Percentiles rank a stretch among this genome's conserved stretches.
Evolutionary conservation across 257 asterid species (phyloP).

Genomic region (Fraxinus cuspidata): DNA sequence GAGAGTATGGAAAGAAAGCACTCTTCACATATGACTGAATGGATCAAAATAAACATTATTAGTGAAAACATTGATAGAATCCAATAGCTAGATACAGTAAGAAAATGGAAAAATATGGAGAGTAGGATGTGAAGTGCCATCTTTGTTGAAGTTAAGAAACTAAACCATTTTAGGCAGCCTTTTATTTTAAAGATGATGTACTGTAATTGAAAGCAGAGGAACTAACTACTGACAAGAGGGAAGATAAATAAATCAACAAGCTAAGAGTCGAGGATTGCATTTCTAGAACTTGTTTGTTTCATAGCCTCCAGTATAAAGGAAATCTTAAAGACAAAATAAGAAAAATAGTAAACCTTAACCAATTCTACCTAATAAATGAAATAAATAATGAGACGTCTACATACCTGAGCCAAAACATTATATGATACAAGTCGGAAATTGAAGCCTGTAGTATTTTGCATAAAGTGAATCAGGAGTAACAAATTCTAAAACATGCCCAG

Average conservation of each 20-base stretch:
- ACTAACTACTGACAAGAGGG: background rate
- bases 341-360: conserved; percentile 1
- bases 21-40: conserved; percentile 83
- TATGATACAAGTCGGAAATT: conserved; percentile 82
- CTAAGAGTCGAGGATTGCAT: background rate
- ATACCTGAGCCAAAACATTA: conserved; percentile 92
- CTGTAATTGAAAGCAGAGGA: conserved; percentile 1
- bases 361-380: conserved; percentile 13
- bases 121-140: conserved; percentile 6
- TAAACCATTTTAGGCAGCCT: background rate
- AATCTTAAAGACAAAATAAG: background rate
- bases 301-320: background rate
- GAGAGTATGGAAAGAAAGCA: conserved; percentile 76
- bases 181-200: background rate
- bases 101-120: background rate
- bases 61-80: background rate
- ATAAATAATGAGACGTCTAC: background rate
- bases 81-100: background rate
- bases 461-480: conserved; percentile 16
- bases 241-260: background rate
- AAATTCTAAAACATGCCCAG: conserved; percentile 1
- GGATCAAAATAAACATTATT: conserved; percentile 23
- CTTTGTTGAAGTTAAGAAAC: conserved; percentile 7
- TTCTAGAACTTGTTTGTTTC: background rate
- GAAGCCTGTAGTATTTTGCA: conserved; percentile 50